Evolutionary conservation across 148 eudicot species (phyloP).

Genomic region (Drosera capensis): DNA sequence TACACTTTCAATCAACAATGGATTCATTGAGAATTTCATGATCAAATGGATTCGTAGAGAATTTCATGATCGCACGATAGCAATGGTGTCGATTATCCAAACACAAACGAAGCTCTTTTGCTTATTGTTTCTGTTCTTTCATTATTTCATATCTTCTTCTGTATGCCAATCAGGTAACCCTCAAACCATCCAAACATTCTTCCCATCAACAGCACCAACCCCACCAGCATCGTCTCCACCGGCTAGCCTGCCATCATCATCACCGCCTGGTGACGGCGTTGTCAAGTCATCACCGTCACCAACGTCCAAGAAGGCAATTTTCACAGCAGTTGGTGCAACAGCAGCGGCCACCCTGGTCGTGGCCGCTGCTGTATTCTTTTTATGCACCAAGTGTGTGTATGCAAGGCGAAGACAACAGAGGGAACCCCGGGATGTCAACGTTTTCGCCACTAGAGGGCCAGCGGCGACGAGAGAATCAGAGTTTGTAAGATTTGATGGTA

Average conservation of each 20-base stretch:
- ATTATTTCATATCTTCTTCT: constrained; percentile 14
- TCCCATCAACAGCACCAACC: no score
- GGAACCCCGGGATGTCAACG: not conserved
- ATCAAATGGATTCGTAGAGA: no score
- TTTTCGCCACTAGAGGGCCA: not conserved
- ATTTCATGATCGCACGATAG: no score
- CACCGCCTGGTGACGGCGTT: not conserved
- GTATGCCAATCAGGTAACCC: constrained; percentile 22
- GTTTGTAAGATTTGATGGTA: constrained; percentile 33
- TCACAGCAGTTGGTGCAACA: constrained; percentile 50
- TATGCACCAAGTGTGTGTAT: constrained; percentile 14
- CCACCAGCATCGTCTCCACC: constrained; percentile 7
- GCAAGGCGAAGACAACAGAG: not conserved
- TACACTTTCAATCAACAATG: no score
- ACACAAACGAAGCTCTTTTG: constrained; percentile 1
- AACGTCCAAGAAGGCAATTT: constrained; percentile 27
- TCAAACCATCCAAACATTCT: constrained; percentile 50
- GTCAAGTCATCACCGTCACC: not conserved
- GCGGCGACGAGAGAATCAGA: constrained; percentile 11
- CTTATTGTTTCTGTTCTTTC: constrained; percentile 13
- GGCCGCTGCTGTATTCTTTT: constrained; percentile 38
- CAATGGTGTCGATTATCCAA: constrained; percentile 1
- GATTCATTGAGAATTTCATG: no score
- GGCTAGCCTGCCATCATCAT: constrained; percentile 7
- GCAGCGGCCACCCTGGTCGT: constrained; percentile 43